phyloP scores from a whole-genome alignment of 2,329 filamentous ascomycete genomes.

The Pseudogymnoascus sp. region DNA sequence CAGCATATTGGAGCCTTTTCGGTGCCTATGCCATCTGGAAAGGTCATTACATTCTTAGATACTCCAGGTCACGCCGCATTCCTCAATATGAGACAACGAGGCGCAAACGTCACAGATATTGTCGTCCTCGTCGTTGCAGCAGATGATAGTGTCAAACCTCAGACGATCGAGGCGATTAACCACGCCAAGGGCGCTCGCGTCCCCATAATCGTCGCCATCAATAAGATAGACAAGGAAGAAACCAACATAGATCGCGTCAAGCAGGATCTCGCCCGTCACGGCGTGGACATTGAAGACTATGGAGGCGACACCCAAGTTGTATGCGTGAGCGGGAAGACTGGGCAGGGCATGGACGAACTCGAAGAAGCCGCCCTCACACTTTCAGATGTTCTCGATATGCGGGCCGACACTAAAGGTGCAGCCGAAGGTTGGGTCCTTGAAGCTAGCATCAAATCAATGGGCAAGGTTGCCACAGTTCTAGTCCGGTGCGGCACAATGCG shows the following conservation, averaged over 20 bases:
- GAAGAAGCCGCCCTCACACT: constrained; percentile 85
- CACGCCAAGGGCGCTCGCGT: constrained; percentile 82
- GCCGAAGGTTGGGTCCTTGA: constrained; percentile 94
- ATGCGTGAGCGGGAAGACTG: constrained; percentile 86
- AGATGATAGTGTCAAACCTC: constrained; percentile 94
- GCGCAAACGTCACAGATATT: constrained; percentile 93
- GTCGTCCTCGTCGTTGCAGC: constrained; percentile 92
- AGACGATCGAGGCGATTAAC: constrained; percentile 92
- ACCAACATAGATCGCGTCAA: constrained; percentile 78
- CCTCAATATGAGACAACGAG: constrained; percentile 88
- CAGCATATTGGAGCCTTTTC: constrained; percentile 98
- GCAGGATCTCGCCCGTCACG: constrained; percentile 71
- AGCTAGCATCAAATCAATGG: constrained; percentile 75
- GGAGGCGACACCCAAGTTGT: constrained; percentile 93
- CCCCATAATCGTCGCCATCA: constrained; percentile 95
- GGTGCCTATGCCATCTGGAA: constrained; percentile 76
- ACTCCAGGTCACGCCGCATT: constrained; percentile 96
- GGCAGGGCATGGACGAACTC: constrained; percentile 79
- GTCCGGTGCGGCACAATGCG: constrained; percentile 80
- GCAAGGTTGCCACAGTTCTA: constrained; percentile 80
- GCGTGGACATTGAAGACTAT: constrained; percentile 87
- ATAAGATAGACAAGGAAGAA: constrained; percentile 88
- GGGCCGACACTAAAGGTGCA: constrained; percentile 65
- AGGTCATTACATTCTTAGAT: constrained; percentile 91
- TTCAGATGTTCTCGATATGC: constrained; percentile 83